Evolutionary conservation across 73 alveolate genomes (phyloP).

Genomic region (Paramecium octaurelia): DNA sequence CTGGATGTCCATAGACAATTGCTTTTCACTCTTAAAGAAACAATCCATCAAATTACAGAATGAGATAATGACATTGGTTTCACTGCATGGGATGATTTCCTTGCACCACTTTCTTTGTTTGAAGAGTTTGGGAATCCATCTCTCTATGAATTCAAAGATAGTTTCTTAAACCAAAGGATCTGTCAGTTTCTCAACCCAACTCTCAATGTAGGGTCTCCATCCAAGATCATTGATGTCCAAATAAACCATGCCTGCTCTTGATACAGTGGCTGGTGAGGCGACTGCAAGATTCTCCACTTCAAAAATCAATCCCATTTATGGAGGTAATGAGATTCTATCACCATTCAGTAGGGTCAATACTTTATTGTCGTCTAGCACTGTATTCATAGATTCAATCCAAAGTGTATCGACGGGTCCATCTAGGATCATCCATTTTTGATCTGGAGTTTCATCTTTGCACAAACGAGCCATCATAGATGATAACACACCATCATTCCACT

Average conservation of each 20-base stretch:
- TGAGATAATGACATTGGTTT: conserved; percentile 78
- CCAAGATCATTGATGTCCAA: conserved; percentile 94
- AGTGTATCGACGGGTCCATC: conserved; percentile 99
- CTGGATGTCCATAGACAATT: conserved; percentile 22
- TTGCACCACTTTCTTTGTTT: conserved; percentile 78
- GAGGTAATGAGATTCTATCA: conserved; percentile 96
- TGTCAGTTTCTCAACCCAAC: conserved; percentile 85
- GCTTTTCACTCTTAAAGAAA: conserved; percentile 63
- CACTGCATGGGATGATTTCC: conserved; percentile 89
- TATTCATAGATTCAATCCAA: conserved; percentile 99
- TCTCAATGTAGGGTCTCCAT: conserved; percentile 89
- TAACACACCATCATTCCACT: conserved; percentile 99
- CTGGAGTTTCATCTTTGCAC: conserved; percentile 91
- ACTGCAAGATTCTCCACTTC: conserved; percentile 97
- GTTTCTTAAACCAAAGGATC: conserved; percentile 68
- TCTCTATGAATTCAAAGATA: conserved; percentile 71
- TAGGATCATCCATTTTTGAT: conserved; percentile 96
- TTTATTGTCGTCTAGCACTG: conserved; percentile 94
- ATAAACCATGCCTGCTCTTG: conserved; percentile 99
- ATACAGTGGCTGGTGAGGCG: conserved; percentile 99
- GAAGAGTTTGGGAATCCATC: conserved; percentile 76
- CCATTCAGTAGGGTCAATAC: conserved; percentile 96
- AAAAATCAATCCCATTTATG: conserved; percentile 83
- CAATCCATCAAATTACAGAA: conserved; percentile 87
- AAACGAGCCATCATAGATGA: conserved; percentile 93